Evolutionary conservation across 768 basidiomycete genomes (phyloP).

Genomic region (Postia placenta): DNA sequence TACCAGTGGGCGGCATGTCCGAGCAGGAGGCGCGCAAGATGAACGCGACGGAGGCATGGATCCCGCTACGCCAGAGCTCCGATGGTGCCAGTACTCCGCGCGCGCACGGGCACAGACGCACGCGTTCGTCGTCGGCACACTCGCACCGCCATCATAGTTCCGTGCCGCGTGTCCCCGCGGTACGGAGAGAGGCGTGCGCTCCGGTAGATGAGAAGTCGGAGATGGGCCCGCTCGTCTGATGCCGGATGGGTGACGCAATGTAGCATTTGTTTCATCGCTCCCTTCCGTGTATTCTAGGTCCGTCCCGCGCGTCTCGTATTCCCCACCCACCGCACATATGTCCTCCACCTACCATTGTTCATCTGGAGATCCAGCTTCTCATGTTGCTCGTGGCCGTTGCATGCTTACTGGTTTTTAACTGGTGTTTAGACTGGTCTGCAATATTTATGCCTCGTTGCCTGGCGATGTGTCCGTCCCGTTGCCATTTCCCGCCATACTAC

Average conservation of each 20-base stretch:
- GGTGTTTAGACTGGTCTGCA: constrained; percentile 1
- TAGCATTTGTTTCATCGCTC: background rate
- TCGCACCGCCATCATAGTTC: constrained; percentile 21
- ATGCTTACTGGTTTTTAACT: background rate
- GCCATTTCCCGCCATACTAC: background rate
- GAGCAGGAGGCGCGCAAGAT: constrained; percentile 43
- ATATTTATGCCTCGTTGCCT: constrained; percentile 3
- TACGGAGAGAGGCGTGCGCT: background rate
- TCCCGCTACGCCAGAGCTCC: constrained; percentile 25
- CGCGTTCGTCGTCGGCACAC: constrained; percentile 16
- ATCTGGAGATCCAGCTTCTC: background rate
- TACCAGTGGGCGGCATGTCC: constrained; percentile 52
- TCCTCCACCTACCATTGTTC: background rate
- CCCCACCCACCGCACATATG: background rate
- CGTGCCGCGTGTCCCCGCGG: constrained; percentile 15
- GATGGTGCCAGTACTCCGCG: constrained; percentile 21
- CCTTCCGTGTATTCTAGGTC: background rate
- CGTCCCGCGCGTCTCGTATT: background rate
- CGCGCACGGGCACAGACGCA: constrained; percentile 19
- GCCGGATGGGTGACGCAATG: background rate
- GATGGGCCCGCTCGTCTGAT: constrained; percentile 2
- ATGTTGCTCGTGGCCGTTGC: background rate
- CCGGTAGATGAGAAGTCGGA: constrained; percentile 4
- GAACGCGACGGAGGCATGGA: constrained; percentile 62
- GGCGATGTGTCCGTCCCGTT: background rate